A percentile compares a stretch with the other conserved stretches of the same genome.
phyloP scores from a whole-genome alignment of 768 basidiomycete genomes.

The Boletellus emodensis region DNA sequence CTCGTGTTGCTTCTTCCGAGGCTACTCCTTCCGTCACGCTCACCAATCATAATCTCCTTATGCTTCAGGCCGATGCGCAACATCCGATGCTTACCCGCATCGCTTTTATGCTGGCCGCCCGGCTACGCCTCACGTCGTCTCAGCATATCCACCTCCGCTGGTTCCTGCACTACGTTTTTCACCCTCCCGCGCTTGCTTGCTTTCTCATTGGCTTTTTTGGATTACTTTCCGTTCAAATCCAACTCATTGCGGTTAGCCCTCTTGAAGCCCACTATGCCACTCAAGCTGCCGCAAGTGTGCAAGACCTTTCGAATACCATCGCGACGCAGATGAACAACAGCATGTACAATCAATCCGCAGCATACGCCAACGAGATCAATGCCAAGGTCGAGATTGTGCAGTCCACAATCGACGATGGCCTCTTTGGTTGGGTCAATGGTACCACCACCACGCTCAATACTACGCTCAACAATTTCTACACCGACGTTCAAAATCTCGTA shows the following conservation, averaged over 20 bases:
- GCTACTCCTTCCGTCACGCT: conserved; percentile 52
- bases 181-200: conserved; percentile 85
- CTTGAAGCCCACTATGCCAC: conserved; percentile 65
- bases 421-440: conserved; percentile 94
- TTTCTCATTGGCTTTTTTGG: conserved; percentile 93
- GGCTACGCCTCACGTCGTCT: conserved; percentile 52
- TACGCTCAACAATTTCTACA: conserved; percentile 84
- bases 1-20: conserved; percentile 32
- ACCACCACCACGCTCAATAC: conserved; percentile 85
- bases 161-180: conserved; percentile 90
- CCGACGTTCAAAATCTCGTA: conserved; percentile 78
- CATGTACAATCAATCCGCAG: conserved; percentile 76
- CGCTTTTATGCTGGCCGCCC: conserved; percentile 47
- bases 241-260: conserved; percentile 74
- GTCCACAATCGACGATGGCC: conserved; percentile 72
- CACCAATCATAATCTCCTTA: conserved; percentile 73
- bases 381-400: conserved; percentile 65
- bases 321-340: conserved; percentile 72
- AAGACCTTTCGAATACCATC: conserved; percentile 68
- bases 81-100: conserved; percentile 75
- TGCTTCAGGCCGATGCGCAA: conserved; percentile 61
- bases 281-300: conserved; percentile 55
- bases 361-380: conserved; percentile 80
- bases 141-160: conserved; percentile 74
- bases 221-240: conserved; percentile 79